A percentile compares a stretch with the other conserved stretches of the same genome.
phyloP scores from a whole-genome alignment of 1,139 yeast genomes.

The Lodderomyces parapsilosis region DNA sequence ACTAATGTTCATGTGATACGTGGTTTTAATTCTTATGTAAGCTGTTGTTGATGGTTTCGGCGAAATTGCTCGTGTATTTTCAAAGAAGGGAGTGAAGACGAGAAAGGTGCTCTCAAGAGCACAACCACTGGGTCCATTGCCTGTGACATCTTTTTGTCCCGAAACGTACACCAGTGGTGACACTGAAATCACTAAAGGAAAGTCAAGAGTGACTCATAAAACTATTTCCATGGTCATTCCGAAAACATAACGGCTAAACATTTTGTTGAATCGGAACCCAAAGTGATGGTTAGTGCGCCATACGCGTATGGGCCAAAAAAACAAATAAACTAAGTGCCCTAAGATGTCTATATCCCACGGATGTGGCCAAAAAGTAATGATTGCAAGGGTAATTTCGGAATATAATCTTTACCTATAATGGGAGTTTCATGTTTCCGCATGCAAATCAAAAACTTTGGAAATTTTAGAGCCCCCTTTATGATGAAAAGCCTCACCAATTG shows the following conservation, averaged over 20 bases:
- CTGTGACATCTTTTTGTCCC: no score
- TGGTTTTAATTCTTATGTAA: not conserved
- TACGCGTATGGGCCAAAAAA: no score
- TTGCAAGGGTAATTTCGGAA: not conserved
- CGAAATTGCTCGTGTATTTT: no score
- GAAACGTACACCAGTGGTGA: no score
- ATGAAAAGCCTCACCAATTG: not conserved
- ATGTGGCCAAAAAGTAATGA: not conserved
- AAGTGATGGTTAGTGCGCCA: no score
- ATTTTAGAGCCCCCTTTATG: not conserved
- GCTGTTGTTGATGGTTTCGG: not conserved
- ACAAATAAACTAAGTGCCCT: no score
- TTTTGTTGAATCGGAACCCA: no score
- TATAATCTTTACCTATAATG: not conserved
- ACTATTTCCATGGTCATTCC: no score
- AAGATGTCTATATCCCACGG: no score
- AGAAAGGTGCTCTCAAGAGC: not conserved
- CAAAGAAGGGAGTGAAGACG: not conserved
- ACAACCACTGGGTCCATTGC: not conserved
- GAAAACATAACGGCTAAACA: no score
- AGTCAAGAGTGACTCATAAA: no score
- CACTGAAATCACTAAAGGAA: no score
- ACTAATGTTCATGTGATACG: not conserved
- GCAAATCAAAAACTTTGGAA: not conserved
- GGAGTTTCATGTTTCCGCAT: not conserved